A percentile compares a stretch with the other conserved stretches of the same genome.
phyloP scores from a whole-genome alignment of 768 basidiomycete species.

The Mycena maculata region DNA sequence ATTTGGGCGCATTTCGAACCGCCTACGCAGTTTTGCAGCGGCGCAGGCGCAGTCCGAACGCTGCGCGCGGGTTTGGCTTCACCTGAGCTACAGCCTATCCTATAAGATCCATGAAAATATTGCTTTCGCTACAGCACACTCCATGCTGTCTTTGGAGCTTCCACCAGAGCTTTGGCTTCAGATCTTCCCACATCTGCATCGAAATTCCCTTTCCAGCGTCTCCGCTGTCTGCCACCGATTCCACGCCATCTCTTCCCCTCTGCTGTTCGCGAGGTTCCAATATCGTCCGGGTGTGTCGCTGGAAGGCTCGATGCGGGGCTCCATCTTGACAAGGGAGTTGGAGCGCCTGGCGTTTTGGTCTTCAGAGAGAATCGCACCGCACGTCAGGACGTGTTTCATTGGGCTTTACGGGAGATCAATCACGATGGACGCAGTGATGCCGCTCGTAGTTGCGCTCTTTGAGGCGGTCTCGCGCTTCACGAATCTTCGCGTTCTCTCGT shows the following conservation, averaged over 20 bases:
- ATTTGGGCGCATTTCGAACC: no score
- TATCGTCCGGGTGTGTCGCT: not conserved
- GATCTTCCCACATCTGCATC: not conserved
- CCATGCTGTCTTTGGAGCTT: not conserved
- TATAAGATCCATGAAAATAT: no score
- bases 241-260: not conserved
- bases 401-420: not conserved
- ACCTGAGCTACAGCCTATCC: no score
- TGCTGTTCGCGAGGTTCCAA: not conserved
- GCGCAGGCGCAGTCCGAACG: no score
- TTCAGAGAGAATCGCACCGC: not conserved
- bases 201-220: not conserved
- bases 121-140: not conserved
- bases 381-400: not conserved
- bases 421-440: not conserved
- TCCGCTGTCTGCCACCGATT: not conserved
- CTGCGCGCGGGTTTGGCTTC: no score
- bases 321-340: not conserved
- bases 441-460: not conserved
- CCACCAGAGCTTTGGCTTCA: conserved; percentile 6
- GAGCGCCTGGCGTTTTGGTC: conserved; percentile 12
- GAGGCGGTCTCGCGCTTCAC: conserved; percentile 4
- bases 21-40: no score
- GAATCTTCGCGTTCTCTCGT: not conserved
- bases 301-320: not conserved